Evolutionary conservation across 805 yeast genomes (phyloP).

Genomic region (Blastobotrys chiropterorum): DNA sequence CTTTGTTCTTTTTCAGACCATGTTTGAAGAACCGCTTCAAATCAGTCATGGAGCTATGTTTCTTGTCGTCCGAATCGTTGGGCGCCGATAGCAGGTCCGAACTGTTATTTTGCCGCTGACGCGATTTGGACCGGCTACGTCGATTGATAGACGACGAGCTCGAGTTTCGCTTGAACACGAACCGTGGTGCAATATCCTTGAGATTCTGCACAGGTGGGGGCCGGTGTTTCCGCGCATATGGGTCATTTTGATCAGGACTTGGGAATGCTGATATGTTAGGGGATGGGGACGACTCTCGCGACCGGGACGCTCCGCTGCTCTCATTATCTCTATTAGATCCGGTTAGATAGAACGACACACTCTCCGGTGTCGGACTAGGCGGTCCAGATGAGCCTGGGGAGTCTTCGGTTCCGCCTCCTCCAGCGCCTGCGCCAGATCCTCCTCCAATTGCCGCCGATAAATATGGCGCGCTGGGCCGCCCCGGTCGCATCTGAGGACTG

Average conservation of each 20-base stretch:
- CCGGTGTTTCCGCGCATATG: conserved; percentile 29
- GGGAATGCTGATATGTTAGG: conserved; percentile 17
- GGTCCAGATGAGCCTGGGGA: conserved; percentile 1
- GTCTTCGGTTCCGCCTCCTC: neutral
- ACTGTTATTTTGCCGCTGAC: neutral
- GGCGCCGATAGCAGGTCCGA: conserved; percentile 4
- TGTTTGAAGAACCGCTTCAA: conserved; percentile 40
- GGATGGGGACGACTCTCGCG: conserved; percentile 15
- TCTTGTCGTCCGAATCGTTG: conserved; percentile 11
- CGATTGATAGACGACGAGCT: neutral
- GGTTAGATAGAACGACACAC: conserved; percentile 3
- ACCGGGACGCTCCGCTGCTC: neutral
- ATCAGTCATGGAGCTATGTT: conserved; percentile 31
- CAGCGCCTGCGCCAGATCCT: neutral
- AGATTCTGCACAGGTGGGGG: conserved; percentile 21
- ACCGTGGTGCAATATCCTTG: conserved; percentile 31
- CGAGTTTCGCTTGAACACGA: conserved; percentile 22
- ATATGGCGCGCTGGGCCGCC: conserved; percentile 12
- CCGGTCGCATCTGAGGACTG: neutral
- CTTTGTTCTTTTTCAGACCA: conserved; percentile 13
- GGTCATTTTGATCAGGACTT: conserved; percentile 26
- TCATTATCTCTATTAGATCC: neutral
- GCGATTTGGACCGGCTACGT: neutral
- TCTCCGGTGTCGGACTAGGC: neutral
- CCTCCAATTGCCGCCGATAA: conserved; percentile 8